Evolutionary conservation across 2,329 filamentous ascomycete genomes (phyloP).

Genomic region (Scortechinia acanthostroma): DNA sequence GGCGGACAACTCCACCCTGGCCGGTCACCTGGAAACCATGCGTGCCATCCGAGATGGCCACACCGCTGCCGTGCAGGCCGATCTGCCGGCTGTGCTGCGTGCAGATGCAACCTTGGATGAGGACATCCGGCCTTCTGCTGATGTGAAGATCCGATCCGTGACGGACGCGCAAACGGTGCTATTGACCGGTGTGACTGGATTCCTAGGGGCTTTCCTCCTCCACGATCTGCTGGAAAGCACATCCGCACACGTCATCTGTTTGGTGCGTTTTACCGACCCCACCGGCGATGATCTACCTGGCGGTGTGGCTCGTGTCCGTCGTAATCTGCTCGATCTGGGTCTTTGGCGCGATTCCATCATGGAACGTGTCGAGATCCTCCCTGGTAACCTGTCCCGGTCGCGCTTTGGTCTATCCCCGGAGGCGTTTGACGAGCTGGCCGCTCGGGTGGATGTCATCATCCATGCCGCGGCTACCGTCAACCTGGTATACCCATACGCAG

Average conservation of each 20-base stretch:
- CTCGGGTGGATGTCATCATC: constrained; percentile 65
- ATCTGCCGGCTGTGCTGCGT: constrained; percentile 62
- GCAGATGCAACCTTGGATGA: constrained; percentile 62
- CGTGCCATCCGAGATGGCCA: constrained; percentile 65
- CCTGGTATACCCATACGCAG: constrained; percentile 75
- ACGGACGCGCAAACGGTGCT: constrained; percentile 64
- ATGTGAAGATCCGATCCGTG: constrained; percentile 45
- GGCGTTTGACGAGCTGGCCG: constrained; percentile 56
- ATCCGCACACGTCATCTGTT: constrained; percentile 62
- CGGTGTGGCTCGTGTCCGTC: constrained; percentile 66
- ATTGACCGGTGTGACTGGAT: constrained; percentile 70
- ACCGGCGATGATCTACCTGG: constrained; percentile 54
- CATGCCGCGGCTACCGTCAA: constrained; percentile 76
- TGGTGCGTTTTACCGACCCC: constrained; percentile 68
- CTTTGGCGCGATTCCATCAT: constrained; percentile 73
- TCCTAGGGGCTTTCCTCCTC: constrained; percentile 69
- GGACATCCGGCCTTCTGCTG: constrained; percentile 52
- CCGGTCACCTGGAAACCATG: constrained; percentile 68
- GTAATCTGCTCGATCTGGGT: constrained; percentile 71
- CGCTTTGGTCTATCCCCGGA: constrained; percentile 62
- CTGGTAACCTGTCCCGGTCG: constrained; percentile 65
- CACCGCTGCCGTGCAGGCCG: constrained; percentile 68
- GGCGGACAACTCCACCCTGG: constrained; percentile 64
- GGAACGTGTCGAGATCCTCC: constrained; percentile 70
- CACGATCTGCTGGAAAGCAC: constrained; percentile 62